Percentiles rank a stretch among this genome's conserved stretches.
Evolutionary conservation across 441 rosid genomes (phyloP).

Genomic region (Eruca vesicaria): DNA sequence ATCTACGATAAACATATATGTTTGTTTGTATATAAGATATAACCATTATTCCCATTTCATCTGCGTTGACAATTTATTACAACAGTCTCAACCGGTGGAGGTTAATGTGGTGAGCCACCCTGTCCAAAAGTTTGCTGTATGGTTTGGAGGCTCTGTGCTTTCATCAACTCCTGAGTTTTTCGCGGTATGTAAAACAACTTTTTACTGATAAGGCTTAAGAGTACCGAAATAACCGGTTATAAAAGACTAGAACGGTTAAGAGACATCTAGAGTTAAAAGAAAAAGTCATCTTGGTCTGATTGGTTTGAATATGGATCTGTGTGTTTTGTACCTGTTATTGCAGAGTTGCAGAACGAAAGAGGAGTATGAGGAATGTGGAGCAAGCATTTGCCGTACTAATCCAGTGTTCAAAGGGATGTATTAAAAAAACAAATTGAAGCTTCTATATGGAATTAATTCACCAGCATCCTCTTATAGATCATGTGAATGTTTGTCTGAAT

Average conservation of each 20-base stretch:
- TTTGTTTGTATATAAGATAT: neutral
- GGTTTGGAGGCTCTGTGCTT: constrained; percentile 99
- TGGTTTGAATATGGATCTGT: neutral
- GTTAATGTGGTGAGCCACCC: constrained; percentile 98
- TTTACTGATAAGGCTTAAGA: too few relatives aligned
- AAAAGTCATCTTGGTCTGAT: neutral
- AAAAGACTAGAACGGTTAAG: neutral
- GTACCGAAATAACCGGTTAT: constrained; percentile 1
- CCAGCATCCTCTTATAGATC: neutral
- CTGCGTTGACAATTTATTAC: neutral
- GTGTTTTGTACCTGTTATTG: neutral
- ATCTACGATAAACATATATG: too few relatives aligned
- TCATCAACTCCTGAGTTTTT: constrained; percentile 99
- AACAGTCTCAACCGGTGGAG: constrained; percentile 90
- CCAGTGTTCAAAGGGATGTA: constrained; percentile 99
- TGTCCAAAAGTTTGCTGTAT: constrained; percentile 94
- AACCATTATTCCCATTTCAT: constrained; percentile 3
- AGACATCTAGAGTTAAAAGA: neutral
- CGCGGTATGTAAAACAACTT: constrained; percentile 48
- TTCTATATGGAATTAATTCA: neutral
- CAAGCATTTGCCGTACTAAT: constrained; percentile 98
- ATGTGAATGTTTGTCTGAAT: constrained; percentile 21
- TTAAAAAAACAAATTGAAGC: constrained; percentile 42
- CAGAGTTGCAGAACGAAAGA: constrained; percentile 98
- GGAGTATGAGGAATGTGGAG: constrained; percentile 96